phyloP scores from a whole-genome alignment of 148 eudicot species.

The Polygonum aviculare region DNA sequence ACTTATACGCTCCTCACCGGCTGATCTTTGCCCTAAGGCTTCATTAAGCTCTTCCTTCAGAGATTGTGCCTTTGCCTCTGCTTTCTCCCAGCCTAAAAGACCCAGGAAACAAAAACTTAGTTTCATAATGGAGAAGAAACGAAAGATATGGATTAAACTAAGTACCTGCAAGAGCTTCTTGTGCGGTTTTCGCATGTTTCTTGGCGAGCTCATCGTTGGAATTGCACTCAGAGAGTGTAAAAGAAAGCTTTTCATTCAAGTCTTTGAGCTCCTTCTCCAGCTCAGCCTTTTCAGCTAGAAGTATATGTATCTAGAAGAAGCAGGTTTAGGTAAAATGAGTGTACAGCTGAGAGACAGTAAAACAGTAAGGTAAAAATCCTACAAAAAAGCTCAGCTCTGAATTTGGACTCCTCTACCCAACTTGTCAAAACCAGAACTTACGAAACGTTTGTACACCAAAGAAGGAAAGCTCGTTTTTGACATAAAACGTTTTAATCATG shows the following conservation, averaged over 20 bases:
- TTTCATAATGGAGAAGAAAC: neutral
- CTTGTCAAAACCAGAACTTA: neutral
- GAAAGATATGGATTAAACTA: neutral
- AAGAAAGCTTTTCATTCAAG: constrained; percentile 54
- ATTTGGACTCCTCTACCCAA: neutral
- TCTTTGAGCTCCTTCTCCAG: constrained; percentile 44
- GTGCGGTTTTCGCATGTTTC: constrained; percentile 70
- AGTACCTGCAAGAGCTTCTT: constrained; percentile 87
- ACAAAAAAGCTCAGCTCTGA: no score
- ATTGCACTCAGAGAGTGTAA: constrained; percentile 48
- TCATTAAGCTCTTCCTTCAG: constrained; percentile 60
- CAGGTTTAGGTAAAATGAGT: neutral
- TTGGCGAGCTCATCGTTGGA: constrained; percentile 58
- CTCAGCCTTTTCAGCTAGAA: constrained; percentile 48
- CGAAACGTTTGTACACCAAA: neutral
- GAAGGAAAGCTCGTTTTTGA: neutral
- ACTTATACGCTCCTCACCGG: constrained; percentile 47
- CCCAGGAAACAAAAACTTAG: neutral
- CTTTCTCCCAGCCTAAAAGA: constrained; percentile 75
- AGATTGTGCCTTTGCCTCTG: constrained; percentile 51
- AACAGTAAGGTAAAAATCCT: no score
- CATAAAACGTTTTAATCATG: neutral
- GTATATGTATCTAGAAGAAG: constrained; percentile 37
- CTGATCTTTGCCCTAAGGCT: constrained; percentile 38
- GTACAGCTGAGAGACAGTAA: neutral